Percentiles rank a stretch among this genome's conserved stretches.
These are phyloP conservation scores for Allodekkera sacchari DNA, from an alignment of 805 yeast genomes.

Conservation along the genomic window DNA sequence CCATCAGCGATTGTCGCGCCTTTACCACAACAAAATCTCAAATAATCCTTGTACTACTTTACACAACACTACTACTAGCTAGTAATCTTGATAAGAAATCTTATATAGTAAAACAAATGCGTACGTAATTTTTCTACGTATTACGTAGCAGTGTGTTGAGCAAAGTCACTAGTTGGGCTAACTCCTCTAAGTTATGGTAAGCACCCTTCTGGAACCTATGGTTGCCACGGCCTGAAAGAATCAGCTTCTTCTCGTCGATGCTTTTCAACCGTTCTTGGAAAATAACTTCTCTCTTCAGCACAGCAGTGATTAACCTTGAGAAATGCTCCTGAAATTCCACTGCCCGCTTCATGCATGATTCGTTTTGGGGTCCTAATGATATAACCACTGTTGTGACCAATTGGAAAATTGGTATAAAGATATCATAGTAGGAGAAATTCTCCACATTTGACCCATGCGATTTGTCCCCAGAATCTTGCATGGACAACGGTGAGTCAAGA, in stretches of 20 bases:
- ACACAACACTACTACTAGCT: too few relatives aligned
- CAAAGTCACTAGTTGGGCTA: constrained; percentile 22
- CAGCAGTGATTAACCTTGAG: constrained; percentile 48
- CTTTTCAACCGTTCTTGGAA: constrained; percentile 6
- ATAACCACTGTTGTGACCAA: constrained; percentile 57
- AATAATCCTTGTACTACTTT: too few relatives aligned
- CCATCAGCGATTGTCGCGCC: too few relatives aligned
- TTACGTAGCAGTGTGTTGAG: constrained; percentile 21
- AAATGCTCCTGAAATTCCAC: constrained; percentile 42
- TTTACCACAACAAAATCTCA: too few relatives aligned
- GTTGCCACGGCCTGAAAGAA: too few relatives aligned
- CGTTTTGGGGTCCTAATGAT: constrained; percentile 72
- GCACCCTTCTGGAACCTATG: too few relatives aligned
- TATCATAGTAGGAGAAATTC: constrained; percentile 50
- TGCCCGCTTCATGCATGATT: constrained; percentile 46
- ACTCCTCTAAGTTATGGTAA: constrained; percentile 14
- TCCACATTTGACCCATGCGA: constrained; percentile 6
- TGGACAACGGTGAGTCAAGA: constrained; percentile 42
- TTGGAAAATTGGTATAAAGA: constrained; percentile 68
- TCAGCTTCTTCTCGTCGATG: too few relatives aligned
- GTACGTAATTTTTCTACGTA: too few relatives aligned
- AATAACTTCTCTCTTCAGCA: constrained; percentile 25
- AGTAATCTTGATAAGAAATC: neutral
- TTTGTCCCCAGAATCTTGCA: constrained; percentile 13
- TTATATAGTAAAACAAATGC: neutral